Evolutionary conservation across 1,284 basidiomycete species (phyloP).

Genomic region (Naganishia sp.): DNA sequence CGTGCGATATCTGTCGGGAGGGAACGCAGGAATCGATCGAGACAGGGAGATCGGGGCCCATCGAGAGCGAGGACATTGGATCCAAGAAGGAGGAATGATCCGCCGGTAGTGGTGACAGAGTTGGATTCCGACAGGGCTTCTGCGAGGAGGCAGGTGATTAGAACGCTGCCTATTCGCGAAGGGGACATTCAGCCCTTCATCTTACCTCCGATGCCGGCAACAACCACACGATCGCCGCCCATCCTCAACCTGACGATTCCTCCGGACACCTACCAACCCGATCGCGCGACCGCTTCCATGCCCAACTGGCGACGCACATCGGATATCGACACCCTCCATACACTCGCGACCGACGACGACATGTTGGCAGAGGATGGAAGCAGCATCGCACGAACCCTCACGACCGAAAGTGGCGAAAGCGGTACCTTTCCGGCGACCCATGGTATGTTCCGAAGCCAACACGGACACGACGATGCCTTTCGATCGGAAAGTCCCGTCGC

Average conservation of each 20-base stretch:
- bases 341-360: slow-evolving; percentile 30
- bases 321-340: slow-evolving; percentile 11
- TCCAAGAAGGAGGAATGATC: slow-evolving; percentile 1
- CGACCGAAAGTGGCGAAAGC: slow-evolving; percentile 28
- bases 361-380: slow-evolving; percentile 31
- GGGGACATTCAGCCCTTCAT: slow-evolving; percentile 28
- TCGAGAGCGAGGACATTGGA: slow-evolving; percentile 18
- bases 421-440: slow-evolving; percentile 20
- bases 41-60: not conserved
- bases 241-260: slow-evolving; percentile 14
- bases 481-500: slow-evolving; percentile 15
- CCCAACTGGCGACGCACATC: slow-evolving; percentile 7
- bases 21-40: not conserved
- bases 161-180: slow-evolving; percentile 28
- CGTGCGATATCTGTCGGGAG: slow-evolving; percentile 19
- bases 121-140: slow-evolving; percentile 13
- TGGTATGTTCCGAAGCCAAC: slow-evolving; percentile 21
- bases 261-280: not conserved
- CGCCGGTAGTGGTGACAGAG: not conserved
- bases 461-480: slow-evolving; percentile 21
- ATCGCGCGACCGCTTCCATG: not conserved
- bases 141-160: slow-evolving; percentile 15
- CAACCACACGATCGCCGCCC: not conserved
- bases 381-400: slow-evolving; percentile 31
- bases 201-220: slow-evolving; percentile 13